Evolutionary conservation across 345 rosid genomes (phyloP).

Genomic region (Brassica cretica): DNA sequence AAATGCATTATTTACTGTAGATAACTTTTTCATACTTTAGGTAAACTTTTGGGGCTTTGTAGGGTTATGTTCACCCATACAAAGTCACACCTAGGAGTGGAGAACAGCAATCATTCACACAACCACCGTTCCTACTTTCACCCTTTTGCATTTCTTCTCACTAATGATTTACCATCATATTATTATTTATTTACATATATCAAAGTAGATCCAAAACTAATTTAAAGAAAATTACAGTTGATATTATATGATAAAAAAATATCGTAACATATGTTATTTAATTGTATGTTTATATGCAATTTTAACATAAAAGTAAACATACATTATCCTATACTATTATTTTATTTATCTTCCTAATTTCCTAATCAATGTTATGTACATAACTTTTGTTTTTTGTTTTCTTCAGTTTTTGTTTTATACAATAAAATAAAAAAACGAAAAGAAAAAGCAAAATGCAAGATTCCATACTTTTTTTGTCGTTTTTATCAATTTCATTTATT

Average conservation of each 20-base stretch:
- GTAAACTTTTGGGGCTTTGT: slow-evolving; percentile 27
- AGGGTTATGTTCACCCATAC: slow-evolving; percentile 37
- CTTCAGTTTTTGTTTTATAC: slow-evolving; percentile 8
- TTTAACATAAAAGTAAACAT: background rate
- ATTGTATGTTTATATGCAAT: background rate
- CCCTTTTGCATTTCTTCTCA: slow-evolving; percentile 43
- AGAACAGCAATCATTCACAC: slow-evolving; percentile 75
- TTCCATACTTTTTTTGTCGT: slow-evolving; percentile 31
- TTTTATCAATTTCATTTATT: slow-evolving; percentile 2
- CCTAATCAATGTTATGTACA: background rate
- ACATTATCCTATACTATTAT: background rate
- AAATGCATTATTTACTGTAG: slow-evolving; percentile 1
- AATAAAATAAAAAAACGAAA: background rate
- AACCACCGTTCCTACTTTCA: slow-evolving; percentile 42
- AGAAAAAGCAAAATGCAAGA: slow-evolving; percentile 18
- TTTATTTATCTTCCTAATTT: slow-evolving; percentile 5
- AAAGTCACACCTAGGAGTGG: slow-evolving; percentile 42
- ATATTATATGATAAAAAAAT: background rate
- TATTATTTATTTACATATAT: background rate
- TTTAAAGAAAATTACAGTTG: background rate
- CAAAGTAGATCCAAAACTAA: background rate
- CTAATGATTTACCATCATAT: slow-evolving; percentile 29
- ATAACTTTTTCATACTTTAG: slow-evolving; percentile 18
- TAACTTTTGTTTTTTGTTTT: slow-evolving; percentile 7
- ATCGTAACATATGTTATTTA: background rate